Evolutionary conservation across 2,329 filamentous ascomycete species (phyloP), one percentile per base, ranked within the genome.

Genomic region (Verticillium isaacii): DNA sequence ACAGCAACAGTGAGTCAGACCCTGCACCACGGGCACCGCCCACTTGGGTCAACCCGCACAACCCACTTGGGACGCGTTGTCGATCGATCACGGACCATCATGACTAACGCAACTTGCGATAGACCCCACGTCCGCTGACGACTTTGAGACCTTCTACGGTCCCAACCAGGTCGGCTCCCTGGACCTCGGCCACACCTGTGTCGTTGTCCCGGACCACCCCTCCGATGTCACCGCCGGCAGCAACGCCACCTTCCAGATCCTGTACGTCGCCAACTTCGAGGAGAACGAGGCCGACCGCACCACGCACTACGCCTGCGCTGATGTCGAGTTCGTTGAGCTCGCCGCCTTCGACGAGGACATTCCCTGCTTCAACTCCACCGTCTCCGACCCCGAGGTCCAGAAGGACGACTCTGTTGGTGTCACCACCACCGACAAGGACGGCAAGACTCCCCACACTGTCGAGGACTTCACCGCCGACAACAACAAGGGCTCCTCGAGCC

Each of bases 241-340:
- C 59, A 79, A 79, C 61, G 81, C 81, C 19, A 83, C 81, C 7
- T 72, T 82, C 25, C 80, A 82, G 66, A 73, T 83, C 65, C 76
- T 77, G 62, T 83, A 82, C 71, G 74, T 72, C 59, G 75, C 79
- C 59, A 73, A 78, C 64, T 80, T 77, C 66, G 72, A 64, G 19
- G 71, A 78, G 65, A 75, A 72, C 19, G 62, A 64, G 60, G 75
- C 75, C 3, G 71, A 75, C 34, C 75, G 76, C 64, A 73, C 81
- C 65, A 80, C 77, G 23, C 81, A 80, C 68, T 83, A 80, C 61
- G 78, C 80, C 36, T 82, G 80, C 64, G 77, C 80, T 34, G 80
- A 83, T 70, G 78, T 83, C 61, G 75, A 71, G 29, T 79, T 77
- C 64, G 74, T 82, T 56, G 69, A 70, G 15, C 64, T 73, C 4